Evolutionary conservation across 164 flowering plant genomes (phyloP), one percentile per base, ranked within the genome.

Genomic region (Nelumbo lutea): DNA sequence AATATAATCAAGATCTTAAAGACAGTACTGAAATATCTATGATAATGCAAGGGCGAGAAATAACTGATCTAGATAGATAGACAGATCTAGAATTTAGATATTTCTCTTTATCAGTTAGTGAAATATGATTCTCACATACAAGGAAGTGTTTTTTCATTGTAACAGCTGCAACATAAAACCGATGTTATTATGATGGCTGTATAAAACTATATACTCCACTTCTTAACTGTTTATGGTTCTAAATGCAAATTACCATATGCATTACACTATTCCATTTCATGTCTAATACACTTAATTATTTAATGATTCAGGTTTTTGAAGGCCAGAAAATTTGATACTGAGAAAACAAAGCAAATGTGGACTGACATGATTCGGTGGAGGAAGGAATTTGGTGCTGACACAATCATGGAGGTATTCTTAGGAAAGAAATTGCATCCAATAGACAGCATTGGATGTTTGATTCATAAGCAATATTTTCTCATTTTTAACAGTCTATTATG

Each of bases 341-440:
- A 93, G 71, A 90, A 93, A 70, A 72, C 98, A 68, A 90, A 89
- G 85, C 90, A 93, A 79, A 90, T 93, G 98, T 93, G 96, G 98
- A 44, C 83, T 69, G 93, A 93, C 69, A 93, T 93, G 98, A 75
- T 93, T 51, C 80, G 84, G 27, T 93, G 98, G 98, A 87, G 98
- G 80, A 93, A 85, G 77, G 96, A 93, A 4, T 89, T 87, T 64
- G 91, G 87, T n/a, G 81, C 92, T 8, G 96, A 90, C 77, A 84
- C 88, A 15, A 80, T 90, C 59, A 68, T 82, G 82, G 93, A 92
- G 97, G 97, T 90, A 85, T 3, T 27, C 44, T 44, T 42, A 60
- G 2, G 51, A 60, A 27, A 27, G 27, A 6, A 40, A 9, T 71
- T 59, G 57, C 48, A 7, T 15, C 14, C 57, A 53, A 53, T 11